phyloP scores from a whole-genome alignment of 2,329 filamentous ascomycete species.

The Rutstroemia sp. region DNA sequence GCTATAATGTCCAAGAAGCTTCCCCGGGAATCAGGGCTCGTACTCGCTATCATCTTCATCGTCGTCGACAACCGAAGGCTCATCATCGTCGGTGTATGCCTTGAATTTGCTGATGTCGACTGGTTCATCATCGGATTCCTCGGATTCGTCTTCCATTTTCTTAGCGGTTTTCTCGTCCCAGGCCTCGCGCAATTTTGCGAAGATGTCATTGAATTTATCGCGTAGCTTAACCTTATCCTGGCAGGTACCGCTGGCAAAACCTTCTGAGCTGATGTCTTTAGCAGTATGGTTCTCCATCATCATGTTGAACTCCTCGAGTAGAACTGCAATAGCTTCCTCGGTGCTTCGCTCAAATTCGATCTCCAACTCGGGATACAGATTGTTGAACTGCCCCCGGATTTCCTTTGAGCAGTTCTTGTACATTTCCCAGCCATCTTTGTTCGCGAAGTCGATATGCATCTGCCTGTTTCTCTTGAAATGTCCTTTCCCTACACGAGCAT shows the following conservation, averaged over 20 bases:
- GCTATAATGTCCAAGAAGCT: not conserved
- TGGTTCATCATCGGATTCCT: not conserved
- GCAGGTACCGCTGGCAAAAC: not conserved
- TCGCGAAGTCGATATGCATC: constrained; percentile 3
- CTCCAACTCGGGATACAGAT: not conserved
- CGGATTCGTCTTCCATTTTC: not conserved
- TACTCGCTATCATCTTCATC: not conserved
- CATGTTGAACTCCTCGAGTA: not conserved
- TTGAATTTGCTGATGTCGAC: not conserved
- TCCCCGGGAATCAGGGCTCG: not conserved
- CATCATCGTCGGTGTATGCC: not conserved
- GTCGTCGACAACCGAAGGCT: not conserved
- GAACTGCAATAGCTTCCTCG: not conserved
- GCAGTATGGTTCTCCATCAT: not conserved
- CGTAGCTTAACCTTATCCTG: not conserved
- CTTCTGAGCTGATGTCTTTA: not conserved
- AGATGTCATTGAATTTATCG: not conserved
- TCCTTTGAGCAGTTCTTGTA: constrained; percentile 1
- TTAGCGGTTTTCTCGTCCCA: not conserved
- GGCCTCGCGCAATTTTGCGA: not conserved
- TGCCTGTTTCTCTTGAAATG: constrained; percentile 12
- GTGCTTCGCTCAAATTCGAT: not conserved
- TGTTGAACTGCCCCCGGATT: not conserved
- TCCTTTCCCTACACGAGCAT: constrained; percentile 8
- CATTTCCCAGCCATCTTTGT: constrained; percentile 5